Evolutionary conservation across 345 rosid species (phyloP).

Genomic region (Camelina sativa): DNA sequence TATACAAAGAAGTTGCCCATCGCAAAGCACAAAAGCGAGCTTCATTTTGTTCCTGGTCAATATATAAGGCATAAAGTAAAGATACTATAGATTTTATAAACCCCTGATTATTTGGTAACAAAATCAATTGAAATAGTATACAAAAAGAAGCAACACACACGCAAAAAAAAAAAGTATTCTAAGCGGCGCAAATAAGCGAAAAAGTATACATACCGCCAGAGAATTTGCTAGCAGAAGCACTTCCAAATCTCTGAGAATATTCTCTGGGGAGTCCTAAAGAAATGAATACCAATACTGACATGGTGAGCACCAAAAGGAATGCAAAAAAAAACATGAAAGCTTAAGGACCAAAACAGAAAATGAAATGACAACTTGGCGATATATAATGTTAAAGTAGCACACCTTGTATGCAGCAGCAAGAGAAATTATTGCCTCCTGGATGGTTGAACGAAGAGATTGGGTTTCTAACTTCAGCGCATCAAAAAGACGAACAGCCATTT

Average conservation of each 20-base stretch:
- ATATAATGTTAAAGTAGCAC: conserved; percentile 21
- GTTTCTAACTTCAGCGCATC: conserved; percentile 80
- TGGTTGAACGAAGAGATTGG: conserved; percentile 68
- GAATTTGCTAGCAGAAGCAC: conserved; percentile 69
- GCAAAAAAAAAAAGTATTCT: background rate
- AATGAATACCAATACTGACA: conserved; percentile 26
- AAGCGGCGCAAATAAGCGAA: conserved; percentile 4
- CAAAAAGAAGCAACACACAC: background rate
- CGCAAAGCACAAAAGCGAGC: conserved; percentile 91
- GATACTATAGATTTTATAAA: conserved; percentile 15
- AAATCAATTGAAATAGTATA: conserved; percentile 3
- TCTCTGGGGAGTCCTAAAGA: conserved; percentile 68
- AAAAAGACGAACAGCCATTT: conserved; percentile 90
- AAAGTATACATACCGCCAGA: conserved; percentile 58
- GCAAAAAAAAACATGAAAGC: background rate
- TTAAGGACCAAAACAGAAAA: conserved; percentile 21
- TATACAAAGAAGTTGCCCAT: conserved; percentile 86
- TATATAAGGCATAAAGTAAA: conserved; percentile 34
- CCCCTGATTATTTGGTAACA: background rate
- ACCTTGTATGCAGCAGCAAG: conserved; percentile 94
- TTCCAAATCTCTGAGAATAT: conserved; percentile 75
- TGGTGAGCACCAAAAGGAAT: conserved; percentile 23
- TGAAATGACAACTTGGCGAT: background rate
- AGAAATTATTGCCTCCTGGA: conserved; percentile 84
- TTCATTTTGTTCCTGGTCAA: conserved; percentile 85